These are phyloP conservation scores for Tuber borchii DNA, from an alignment of 495 filamentous ascomycete genomes.

Conservation along the genomic window DNA sequence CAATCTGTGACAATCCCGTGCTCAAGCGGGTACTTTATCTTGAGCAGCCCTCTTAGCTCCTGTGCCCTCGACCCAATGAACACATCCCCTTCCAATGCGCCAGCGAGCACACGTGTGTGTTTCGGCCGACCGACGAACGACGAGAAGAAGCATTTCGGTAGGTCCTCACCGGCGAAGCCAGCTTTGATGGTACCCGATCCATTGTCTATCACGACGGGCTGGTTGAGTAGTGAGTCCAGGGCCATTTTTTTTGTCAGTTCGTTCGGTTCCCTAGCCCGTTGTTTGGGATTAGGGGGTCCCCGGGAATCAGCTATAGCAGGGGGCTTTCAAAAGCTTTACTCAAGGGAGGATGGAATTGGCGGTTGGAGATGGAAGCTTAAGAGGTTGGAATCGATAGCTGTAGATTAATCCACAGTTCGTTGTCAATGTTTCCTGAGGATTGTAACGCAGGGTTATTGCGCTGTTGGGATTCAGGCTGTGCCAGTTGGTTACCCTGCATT, in stretches of 20 bases:
- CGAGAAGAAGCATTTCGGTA: conserved; percentile 95
- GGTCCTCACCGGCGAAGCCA: conserved; percentile 91
- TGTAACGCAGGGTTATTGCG: neutral
- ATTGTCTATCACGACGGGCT: conserved; percentile 97
- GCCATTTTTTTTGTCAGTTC: conserved; percentile 29
- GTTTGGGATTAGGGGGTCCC: neutral
- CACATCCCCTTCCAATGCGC: conserved; percentile 90
- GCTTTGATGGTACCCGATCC: conserved; percentile 96
- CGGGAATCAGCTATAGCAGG: neutral
- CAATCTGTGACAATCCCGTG: conserved; percentile 99
- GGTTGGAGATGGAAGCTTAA: neutral
- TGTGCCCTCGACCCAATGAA: conserved; percentile 89
- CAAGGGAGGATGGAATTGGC: neutral
- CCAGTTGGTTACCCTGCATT: neutral
- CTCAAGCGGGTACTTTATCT: conserved; percentile 97
- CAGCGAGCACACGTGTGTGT: conserved; percentile 89
- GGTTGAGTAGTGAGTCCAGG: conserved; percentile 80
- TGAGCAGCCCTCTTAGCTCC: conserved; percentile 84
- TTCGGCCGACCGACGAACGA: conserved; percentile 96
- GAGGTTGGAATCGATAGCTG: neutral
- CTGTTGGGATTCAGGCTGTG: neutral
- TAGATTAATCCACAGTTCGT: neutral
- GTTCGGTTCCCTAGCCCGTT: neutral
- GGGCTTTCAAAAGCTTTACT: neutral
- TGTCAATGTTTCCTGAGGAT: neutral